These are phyloP conservation scores for Ettlia oleoabundans DNA, from an alignment of 139 green algal species.

Conservation along the genomic window DNA sequence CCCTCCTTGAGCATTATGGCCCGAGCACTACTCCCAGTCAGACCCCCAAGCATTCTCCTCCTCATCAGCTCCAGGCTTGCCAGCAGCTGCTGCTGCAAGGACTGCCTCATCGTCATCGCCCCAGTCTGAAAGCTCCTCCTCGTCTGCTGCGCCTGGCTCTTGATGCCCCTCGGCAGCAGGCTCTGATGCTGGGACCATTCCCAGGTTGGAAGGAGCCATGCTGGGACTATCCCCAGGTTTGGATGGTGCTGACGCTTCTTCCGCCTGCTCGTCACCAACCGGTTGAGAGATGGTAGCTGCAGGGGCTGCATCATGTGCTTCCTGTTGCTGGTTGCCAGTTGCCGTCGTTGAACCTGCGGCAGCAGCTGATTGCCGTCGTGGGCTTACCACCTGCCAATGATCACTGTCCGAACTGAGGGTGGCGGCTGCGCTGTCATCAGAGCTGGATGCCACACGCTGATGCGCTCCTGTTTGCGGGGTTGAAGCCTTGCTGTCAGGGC, in stretches of 20 bases:
- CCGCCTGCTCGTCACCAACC: too few relatives aligned
- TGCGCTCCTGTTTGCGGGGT: not conserved
- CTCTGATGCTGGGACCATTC: not conserved
- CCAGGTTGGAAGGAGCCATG: too few relatives aligned
- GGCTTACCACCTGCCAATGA: slow-evolving; percentile 33
- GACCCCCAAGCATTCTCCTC: slow-evolving; percentile 1
- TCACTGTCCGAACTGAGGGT: slow-evolving; percentile 11
- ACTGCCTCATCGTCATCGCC: slow-evolving; percentile 20
- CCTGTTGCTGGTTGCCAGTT: too few relatives aligned
- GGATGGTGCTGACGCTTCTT: too few relatives aligned
- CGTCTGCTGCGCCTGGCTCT: not conserved
- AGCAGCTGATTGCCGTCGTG: not conserved
- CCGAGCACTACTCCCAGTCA: slow-evolving; percentile 27
- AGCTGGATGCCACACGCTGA: not conserved
- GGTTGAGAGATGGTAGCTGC: too few relatives aligned
- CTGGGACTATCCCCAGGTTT: too few relatives aligned
- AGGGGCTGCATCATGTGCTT: too few relatives aligned
- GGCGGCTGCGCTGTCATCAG: not conserved
- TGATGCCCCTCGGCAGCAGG: not conserved
- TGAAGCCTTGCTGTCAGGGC: not conserved
- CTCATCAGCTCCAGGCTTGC: not conserved
- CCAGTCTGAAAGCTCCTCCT: slow-evolving; percentile 5
- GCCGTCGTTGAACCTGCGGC: too few relatives aligned
- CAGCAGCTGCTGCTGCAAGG: not conserved
- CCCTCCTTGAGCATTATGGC: too few relatives aligned